phyloP scores from a whole-genome alignment of 2,329 filamentous ascomycete species.

The Cryphonectria carpinicola region DNA sequence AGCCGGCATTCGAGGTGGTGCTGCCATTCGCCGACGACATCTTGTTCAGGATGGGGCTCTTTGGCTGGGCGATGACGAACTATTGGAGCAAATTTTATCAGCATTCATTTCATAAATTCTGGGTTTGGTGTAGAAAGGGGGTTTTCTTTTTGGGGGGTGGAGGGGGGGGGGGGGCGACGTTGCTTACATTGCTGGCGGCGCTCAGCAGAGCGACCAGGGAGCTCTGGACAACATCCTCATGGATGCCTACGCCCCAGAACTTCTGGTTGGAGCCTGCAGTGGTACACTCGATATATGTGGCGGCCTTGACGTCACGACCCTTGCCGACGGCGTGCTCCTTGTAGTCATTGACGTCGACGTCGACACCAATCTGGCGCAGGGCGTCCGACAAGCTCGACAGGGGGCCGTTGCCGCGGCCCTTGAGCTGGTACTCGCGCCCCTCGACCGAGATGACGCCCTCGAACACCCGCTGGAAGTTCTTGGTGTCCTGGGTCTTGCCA shows the following conservation, averaged over 20 bases:
- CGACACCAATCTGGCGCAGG: constrained; percentile 75
- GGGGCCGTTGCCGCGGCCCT: constrained; percentile 84
- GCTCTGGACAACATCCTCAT: constrained; percentile 90
- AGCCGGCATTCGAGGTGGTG: constrained; percentile 32
- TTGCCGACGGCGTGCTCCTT: constrained; percentile 92
- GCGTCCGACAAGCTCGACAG: constrained; percentile 88
- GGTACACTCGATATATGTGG: constrained; percentile 90
- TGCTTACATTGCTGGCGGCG: constrained; percentile 81
- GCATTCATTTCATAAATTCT: too few species aligned
- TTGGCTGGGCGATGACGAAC: constrained; percentile 74
- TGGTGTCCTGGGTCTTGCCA: constrained; percentile 76
- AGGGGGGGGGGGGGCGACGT: too few species aligned
- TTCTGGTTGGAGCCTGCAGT: constrained; percentile 67
- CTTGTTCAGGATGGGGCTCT: constrained; percentile 62
- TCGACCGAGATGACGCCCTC: constrained; percentile 84
- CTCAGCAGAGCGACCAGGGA: constrained; percentile 84
- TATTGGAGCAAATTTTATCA: constrained; percentile 41
- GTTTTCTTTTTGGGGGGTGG: too few species aligned
- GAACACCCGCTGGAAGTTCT: constrained; percentile 80
- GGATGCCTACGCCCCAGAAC: constrained; percentile 90
- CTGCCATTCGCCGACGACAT: constrained; percentile 25
- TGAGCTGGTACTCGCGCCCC: constrained; percentile 75
- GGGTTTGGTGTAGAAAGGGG: neutral
- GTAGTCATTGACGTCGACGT: constrained; percentile 91
- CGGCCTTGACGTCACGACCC: constrained; percentile 85